Conservation (phyloP, 1,284 basidiomycete genomes). For the Cutaneotrichosporon cavernicola region DNA sequence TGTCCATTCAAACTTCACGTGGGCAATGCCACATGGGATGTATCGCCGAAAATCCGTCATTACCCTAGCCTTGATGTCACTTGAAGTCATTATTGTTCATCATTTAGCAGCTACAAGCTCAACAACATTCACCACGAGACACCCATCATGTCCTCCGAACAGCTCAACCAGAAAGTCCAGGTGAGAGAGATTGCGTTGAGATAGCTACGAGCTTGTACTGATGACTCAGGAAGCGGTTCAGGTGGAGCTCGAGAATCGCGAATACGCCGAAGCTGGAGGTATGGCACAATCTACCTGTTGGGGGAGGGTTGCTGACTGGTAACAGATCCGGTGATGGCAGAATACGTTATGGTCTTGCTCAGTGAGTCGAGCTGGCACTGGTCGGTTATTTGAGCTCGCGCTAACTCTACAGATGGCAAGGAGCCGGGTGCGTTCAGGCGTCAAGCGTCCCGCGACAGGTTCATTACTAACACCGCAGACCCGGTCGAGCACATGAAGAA, state of each 20-base stretch:
- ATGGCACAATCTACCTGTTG: neutral
- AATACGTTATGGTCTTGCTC: constrained; percentile 48
- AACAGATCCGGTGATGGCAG: constrained; percentile 49
- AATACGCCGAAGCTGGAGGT: constrained; percentile 50
- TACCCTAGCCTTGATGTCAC: neutral
- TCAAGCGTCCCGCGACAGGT: neutral
- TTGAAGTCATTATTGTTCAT: neutral
- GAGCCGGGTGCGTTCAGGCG: constrained; percentile 32
- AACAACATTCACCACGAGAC: neutral
- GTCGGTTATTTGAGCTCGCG: neutral
- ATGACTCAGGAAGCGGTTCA: constrained; percentile 40
- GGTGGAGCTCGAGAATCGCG: constrained; percentile 44
- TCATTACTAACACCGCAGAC: constrained; percentile 30
- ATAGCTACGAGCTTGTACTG: neutral
- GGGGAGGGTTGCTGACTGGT: neutral
- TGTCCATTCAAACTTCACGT: neutral
- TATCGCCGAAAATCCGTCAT: neutral
- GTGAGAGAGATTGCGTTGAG: neutral
- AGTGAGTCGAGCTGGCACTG: constrained; percentile 31
- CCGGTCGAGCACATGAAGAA: constrained; percentile 32
- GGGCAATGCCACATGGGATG: neutral
- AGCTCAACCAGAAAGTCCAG: neutral
- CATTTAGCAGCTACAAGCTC: neutral
- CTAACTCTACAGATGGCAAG: constrained; percentile 43
- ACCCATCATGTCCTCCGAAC: constrained; percentile 4